Conservation (phyloP, 169 alveolate genomes). For the Theileria parva region DNA sequence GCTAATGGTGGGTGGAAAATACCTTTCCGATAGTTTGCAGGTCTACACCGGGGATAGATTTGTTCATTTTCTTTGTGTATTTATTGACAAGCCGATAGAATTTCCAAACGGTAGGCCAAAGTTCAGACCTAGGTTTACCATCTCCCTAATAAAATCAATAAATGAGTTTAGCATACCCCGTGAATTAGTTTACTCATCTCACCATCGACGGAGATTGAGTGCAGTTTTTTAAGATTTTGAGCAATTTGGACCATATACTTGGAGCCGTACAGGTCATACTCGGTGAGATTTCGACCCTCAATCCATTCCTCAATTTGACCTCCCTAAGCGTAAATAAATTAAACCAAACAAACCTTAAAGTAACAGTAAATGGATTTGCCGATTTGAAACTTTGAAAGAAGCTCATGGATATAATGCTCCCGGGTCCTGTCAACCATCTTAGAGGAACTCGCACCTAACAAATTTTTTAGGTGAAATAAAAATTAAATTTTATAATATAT, state of each 20-base stretch:
- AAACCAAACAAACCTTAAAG: conserved; percentile 46
- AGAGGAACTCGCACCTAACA: conserved; percentile 61
- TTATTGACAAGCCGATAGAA: conserved; percentile 36
- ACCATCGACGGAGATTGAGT: conserved; percentile 47
- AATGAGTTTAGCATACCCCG: conserved; percentile 10
- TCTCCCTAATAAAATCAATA: neutral
- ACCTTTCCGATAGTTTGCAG: neutral
- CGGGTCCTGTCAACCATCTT: conserved; percentile 70
- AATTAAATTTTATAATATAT: neutral
- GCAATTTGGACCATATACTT: conserved; percentile 67
- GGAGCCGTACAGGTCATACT: conserved; percentile 58
- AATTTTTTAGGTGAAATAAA: neutral
- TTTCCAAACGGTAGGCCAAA: conserved; percentile 75
- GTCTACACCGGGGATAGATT: neutral
- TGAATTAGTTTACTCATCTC: conserved; percentile 45
- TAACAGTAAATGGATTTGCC: conserved; percentile 69
- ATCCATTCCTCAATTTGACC: conserved; percentile 78
- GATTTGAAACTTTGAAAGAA: conserved; percentile 59
- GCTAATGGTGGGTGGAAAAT: too few relatives aligned
- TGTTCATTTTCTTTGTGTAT: neutral
- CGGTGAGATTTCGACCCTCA: conserved; percentile 69
- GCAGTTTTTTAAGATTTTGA: conserved; percentile 53
- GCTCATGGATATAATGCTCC: conserved; percentile 64
- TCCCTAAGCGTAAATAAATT: conserved; percentile 32
- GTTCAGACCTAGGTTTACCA: conserved; percentile 50